Base-by-base conservation (phyloP, 257 asterid genomes). In the Salvia splendens region DNA sequence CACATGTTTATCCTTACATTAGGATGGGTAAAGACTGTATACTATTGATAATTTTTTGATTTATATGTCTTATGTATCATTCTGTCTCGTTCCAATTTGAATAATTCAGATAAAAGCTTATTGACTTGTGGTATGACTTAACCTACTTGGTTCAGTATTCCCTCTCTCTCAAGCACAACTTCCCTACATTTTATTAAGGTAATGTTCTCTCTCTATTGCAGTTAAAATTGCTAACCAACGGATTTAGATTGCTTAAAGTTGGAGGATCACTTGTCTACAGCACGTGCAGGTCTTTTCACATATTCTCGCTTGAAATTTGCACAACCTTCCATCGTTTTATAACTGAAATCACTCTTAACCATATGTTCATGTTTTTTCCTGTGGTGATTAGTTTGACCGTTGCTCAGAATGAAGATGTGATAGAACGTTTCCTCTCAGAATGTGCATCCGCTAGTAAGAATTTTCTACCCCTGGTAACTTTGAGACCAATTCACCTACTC, bases 181-280 rank as follows among this genome's bases (percentile, higher is more conserved):
- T 51, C 32, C 68, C 72, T 38, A 8, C 11, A 38, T 61, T 54
- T 7, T 17, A 12, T 20, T 24, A 42, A 20, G 41, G 52, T 57
- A 65, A 9, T 38, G 54, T 57, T 38, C 6, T 63, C n/a, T n/a
- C 49, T 17, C 40, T 11, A 20, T 73, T 78, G 76, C 94, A 93
- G 99, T 85, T 86, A 57, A 89, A 86, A 75, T 87, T 93, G 78
- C 79, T 93, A 42, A 72, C 77, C 53, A 90, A 88, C 71, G 99
- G 99, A 66, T 93, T 89, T 82, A 81, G 79, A 79, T 74, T 90
- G 79, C 92, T 90, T 52, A 90, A 83, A 85, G 89, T 67, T 50
- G 95, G 91, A 16, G 97, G 99, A 53, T 80, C 51, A 62, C 99
- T 93, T 69, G 95, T 93, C 78, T 93, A 93, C 74, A 93, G 99